These are phyloP conservation scores for Saturnispora bothae DNA, from an alignment of 805 yeast species.

Conservation along the genomic window DNA sequence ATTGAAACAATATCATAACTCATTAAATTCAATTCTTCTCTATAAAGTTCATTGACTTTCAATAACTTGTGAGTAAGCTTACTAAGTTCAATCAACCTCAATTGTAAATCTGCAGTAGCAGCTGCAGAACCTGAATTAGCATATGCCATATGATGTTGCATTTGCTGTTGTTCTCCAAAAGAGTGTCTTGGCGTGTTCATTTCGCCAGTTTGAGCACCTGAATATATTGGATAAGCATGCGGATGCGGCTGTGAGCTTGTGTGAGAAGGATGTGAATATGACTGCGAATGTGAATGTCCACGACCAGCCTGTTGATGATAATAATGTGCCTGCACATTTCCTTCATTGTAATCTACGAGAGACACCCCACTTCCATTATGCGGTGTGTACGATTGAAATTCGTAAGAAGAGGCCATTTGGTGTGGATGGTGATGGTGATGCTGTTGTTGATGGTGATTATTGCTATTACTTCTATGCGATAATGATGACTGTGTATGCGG, in stretches of 20 bases:
- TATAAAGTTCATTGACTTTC: conserved; percentile 36
- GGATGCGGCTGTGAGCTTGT: not conserved
- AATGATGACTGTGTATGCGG: too few relatives aligned
- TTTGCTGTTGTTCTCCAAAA: not conserved
- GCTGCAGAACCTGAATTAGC: not conserved
- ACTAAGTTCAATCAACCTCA: conserved; percentile 1
- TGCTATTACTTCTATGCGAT: too few relatives aligned
- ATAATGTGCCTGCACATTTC: conserved; percentile 8
- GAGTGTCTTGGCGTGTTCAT: not conserved
- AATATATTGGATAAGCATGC: not conserved
- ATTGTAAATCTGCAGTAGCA: conserved; percentile 1
- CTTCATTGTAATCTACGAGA: not conserved
- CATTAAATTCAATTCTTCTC: conserved; percentile 37
- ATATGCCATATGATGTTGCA: not conserved
- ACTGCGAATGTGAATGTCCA: too few relatives aligned
- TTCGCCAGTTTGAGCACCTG: not conserved
- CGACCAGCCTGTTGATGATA: conserved; percentile 7
- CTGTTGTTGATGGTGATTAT: too few relatives aligned
- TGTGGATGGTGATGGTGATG: too few relatives aligned
- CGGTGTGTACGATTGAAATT: conserved; percentile 7
- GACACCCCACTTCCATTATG: conserved; percentile 3
- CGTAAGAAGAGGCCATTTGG: not conserved
- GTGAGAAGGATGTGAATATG: too few relatives aligned
- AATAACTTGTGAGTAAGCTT: conserved; percentile 26
- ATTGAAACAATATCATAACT: conserved; percentile 44